Percentiles rank a stretch among this genome's conserved stretches.
Conservation (phyloP, 306 rosid genomes). For the Glycine latifolia region DNA sequence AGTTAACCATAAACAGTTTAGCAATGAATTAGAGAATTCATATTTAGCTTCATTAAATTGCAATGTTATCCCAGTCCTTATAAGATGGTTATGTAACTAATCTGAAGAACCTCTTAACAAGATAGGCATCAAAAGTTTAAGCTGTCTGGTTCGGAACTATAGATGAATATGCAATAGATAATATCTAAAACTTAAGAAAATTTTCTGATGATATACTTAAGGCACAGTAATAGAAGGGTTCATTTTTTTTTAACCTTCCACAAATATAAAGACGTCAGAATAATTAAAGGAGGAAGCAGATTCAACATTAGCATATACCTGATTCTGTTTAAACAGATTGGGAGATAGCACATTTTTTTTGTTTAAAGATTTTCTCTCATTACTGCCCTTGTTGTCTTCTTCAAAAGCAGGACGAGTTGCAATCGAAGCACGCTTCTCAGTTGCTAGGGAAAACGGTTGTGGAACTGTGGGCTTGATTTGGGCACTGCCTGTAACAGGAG, state of each 20-base stretch:
- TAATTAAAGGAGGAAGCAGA: conserved; percentile 12
- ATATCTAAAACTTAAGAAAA: conserved; percentile 5
- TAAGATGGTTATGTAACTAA: conserved; percentile 8
- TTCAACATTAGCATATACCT: conserved; percentile 60
- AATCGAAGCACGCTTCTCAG: conserved; percentile 87
- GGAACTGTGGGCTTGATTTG: conserved; percentile 84
- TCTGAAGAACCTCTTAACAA: neutral
- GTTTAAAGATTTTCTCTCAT: conserved; percentile 53
- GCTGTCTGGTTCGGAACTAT: conserved; percentile 27
- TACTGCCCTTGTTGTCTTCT: conserved; percentile 46
- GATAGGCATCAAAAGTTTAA: conserved; percentile 9
- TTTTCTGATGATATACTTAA: conserved; percentile 31
- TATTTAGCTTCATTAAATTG: conserved; percentile 8
- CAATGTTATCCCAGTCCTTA: conserved; percentile 9
- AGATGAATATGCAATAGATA: conserved; percentile 23
- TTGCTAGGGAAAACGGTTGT: conserved; percentile 92
- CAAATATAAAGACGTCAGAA: conserved; percentile 19
- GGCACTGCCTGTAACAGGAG: conserved; percentile 57
- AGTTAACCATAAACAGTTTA: conserved; percentile 29
- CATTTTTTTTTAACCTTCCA: conserved; percentile 16
- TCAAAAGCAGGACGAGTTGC: conserved; percentile 61
- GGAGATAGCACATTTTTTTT: conserved; percentile 55
- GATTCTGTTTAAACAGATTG: conserved; percentile 67
- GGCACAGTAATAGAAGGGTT: neutral
- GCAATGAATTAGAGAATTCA: conserved; percentile 15